Conservation (phyloP, 2,329 filamentous ascomycete genomes). For the Colletotrichum sp. region DNA sequence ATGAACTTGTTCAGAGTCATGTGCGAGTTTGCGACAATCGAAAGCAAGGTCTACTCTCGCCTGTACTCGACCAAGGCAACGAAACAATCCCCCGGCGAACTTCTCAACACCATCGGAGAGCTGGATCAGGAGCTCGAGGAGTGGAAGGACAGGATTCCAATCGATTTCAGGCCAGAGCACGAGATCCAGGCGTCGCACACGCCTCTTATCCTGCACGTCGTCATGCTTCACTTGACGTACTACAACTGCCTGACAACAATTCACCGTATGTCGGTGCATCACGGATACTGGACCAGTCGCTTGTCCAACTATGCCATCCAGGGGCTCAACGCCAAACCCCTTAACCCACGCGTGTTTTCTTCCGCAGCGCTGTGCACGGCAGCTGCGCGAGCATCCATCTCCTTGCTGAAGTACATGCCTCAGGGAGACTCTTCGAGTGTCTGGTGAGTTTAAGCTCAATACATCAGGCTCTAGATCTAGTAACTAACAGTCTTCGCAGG, state of each 20-base stretch:
- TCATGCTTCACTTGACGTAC: conserved; percentile 94
- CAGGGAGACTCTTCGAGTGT: conserved; percentile 95
- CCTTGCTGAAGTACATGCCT: conserved; percentile 93
- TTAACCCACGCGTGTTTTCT: conserved; percentile 94
- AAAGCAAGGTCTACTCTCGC: conserved; percentile 91
- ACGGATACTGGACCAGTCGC: conserved; percentile 97
- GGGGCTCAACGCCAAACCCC: conserved; percentile 84
- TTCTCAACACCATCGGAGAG: conserved; percentile 94
- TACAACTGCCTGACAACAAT: conserved; percentile 98
- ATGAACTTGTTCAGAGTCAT: conserved; percentile 94
- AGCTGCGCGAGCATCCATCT: conserved; percentile 90
- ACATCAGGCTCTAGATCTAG: background rate
- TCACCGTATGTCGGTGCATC: conserved; percentile 97
- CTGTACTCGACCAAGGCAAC: conserved; percentile 92
- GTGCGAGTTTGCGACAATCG: conserved; percentile 89
- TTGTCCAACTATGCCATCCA: conserved; percentile 95
- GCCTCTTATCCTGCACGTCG: conserved; percentile 91
- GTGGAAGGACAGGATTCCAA: conserved; percentile 95
- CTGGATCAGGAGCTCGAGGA: conserved; percentile 88
- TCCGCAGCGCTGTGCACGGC: conserved; percentile 92
- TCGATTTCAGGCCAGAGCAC: conserved; percentile 96
- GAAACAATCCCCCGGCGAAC: conserved; percentile 89
- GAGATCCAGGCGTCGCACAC: conserved; percentile 94
- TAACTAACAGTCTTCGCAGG: conserved; percentile 48
- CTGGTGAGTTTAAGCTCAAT: conserved; percentile 68